phyloP scores from a whole-genome alignment of 306 rosid genomes.

The Cajanus cajan region DNA sequence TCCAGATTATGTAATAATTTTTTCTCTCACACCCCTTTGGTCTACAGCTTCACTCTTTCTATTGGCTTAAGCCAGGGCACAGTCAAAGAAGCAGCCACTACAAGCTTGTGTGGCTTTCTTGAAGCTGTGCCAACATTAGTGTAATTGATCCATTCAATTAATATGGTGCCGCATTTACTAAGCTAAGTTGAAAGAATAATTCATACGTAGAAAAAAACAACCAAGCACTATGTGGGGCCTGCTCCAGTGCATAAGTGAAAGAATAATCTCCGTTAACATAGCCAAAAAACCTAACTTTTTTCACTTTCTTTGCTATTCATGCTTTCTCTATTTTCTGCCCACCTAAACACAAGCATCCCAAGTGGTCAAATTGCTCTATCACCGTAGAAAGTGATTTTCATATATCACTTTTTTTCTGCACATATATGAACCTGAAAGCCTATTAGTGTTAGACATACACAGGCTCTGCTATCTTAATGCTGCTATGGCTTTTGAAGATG shows the following conservation, averaged over 20 bases:
- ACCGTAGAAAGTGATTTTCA: constrained; percentile 29
- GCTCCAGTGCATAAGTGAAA: neutral
- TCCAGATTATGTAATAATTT: neutral
- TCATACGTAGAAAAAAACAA: constrained; percentile 26
- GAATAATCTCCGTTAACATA: constrained; percentile 40
- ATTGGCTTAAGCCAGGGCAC: constrained; percentile 9
- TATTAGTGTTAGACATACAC: neutral
- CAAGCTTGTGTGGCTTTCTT: neutral
- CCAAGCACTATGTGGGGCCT: constrained; percentile 39
- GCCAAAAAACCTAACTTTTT: constrained; percentile 18
- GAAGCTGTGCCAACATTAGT: constrained; percentile 11
- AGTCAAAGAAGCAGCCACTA: constrained; percentile 23
- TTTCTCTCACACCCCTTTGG: neutral
- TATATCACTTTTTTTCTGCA: constrained; percentile 45
- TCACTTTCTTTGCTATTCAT: constrained; percentile 34
- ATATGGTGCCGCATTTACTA: constrained; percentile 20
- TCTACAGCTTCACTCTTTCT: neutral
- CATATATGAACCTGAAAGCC: constrained; percentile 29
- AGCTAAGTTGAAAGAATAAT: constrained; percentile 44
- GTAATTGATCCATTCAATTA: constrained; percentile 11
- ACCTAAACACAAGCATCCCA: constrained; percentile 32
- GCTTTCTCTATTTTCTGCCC: constrained; percentile 14
- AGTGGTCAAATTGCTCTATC: constrained; percentile 49
- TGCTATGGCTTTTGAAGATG: constrained; percentile 45
- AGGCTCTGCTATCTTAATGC: neutral